Base-by-base conservation (phyloP, 2,329 filamentous ascomycete genomes). In the Alternaria sp. region DNA sequence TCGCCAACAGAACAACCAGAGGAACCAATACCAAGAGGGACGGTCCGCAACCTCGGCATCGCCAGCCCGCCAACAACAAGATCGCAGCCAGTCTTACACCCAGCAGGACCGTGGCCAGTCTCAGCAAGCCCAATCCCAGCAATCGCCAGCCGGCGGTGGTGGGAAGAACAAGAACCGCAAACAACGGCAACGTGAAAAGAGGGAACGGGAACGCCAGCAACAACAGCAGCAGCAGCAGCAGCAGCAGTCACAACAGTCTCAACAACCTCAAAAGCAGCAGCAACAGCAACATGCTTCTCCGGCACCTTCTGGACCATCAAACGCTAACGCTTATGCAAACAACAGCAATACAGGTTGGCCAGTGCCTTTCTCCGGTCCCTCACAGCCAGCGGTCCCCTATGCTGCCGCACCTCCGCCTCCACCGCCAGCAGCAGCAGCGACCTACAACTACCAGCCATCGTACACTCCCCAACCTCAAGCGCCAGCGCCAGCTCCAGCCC, bases 161-260 rank as follows among this genome's bases (percentile, higher is more conserved):
- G 67, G 70, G 46, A 76, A 75, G 61, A 75, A 75, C 59, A 75
- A 75, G 66, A 75, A 75, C 43, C 70, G 73, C 47, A 76, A 75
- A 68, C 68, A 71, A 53, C 71, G 70, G 43, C 70, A 70, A 49
- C 70, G 68, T n/a, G 73, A 71, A 62, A 75, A 75, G 65, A 65
- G 70, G 23, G 71, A 74, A 53, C 70, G 71, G 23, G 71, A 75
- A 58, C 65, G 59, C 12, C 70, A 66, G 9, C 64, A 74, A 25
- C 68, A 70, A 14, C 67, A 69, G 28, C 63, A 68, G 12, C 63
- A 67, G n/a, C 67, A 63, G 55, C 66, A 64, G 9, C n/a, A n/a
- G n/a, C 67, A 63, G 53, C 69, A 55, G 43, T 64, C 54, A 4
- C 65, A 67, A 5, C 55, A 60, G 18, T 54, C 67, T 21, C 64